phyloP scores from a whole-genome alignment of 1,284 basidiomycete genomes.

The Earliella scabrosa region DNA sequence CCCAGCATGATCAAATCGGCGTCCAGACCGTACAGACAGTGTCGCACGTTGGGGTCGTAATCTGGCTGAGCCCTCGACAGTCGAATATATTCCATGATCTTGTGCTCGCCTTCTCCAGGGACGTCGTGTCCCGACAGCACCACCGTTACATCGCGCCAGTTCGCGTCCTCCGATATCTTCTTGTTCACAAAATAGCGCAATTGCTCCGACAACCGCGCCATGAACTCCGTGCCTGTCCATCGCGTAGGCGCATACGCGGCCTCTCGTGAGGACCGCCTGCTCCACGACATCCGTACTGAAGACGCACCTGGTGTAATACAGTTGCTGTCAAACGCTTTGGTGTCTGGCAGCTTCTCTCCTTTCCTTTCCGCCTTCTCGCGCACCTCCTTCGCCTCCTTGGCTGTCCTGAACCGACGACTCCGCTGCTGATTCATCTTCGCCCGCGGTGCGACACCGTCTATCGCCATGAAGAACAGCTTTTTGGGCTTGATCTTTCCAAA shows the following conservation, averaged over 20 bases:
- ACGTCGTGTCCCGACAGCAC: conserved; percentile 98
- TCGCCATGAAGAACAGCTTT: conserved; percentile 97
- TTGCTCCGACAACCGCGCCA: conserved; percentile 90
- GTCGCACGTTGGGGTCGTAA: conserved; percentile 92
- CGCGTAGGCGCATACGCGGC: neutral
- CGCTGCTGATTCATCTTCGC: conserved; percentile 99
- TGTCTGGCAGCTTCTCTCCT: conserved; percentile 90
- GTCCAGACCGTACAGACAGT: conserved; percentile 98
- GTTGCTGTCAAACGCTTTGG: conserved; percentile 98
- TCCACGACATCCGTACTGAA: conserved; percentile 5
- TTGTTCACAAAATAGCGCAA: conserved; percentile 97
- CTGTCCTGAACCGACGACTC: conserved; percentile 91
- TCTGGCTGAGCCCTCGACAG: conserved; percentile 92
- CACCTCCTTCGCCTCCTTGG: conserved; percentile 90
- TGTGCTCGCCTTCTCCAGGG: conserved; percentile 99
- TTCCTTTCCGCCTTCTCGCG: conserved; percentile 86
- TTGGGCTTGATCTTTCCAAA: conserved; percentile 98
- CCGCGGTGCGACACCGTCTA: conserved; percentile 97
- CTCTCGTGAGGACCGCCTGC: neutral
- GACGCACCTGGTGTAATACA: conserved; percentile 95
- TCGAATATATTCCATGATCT: conserved; percentile 99
- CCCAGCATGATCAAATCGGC: conserved; percentile 99
- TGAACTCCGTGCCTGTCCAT: conserved; percentile 88
- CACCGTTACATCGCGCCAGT: conserved; percentile 92
- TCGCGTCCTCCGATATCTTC: conserved; percentile 94